Base-by-base conservation (phyloP, 169 alveolate species). In the Eimeria praecox region DNA sequence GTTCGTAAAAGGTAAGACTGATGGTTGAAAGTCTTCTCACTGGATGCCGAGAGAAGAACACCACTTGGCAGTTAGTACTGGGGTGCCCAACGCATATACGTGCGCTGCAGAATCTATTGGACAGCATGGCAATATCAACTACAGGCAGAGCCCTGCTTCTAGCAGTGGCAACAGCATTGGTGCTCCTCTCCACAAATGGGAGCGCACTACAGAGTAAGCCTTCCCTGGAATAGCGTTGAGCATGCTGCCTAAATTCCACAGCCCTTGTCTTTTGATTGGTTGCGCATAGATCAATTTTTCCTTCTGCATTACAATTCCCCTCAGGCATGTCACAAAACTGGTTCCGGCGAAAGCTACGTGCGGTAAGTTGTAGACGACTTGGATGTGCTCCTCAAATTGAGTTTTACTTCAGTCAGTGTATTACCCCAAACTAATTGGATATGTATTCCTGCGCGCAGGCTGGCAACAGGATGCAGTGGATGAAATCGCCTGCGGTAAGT, bases 181-280 rank as follows among this genome's bases (percentile, higher is more conserved):
- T 64, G 69, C 49, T 42, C 83, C 52, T 42, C n/a, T 62, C 64
- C 35, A 59, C 66, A 40, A 18, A 42, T 10, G 44, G 44, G 12
- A 62, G 69, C 69, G 42, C 94, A 14, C 42, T 87, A 40, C 94
- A 87, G 9, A 87, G 94, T 87, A 75, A 64, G 94, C 52, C 54
- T n/a, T 0, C 35, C 27, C 9, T 16, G 12, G 27, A 30, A 10
- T 16, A 59, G 40, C 82, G 38, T 46, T 40, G 42, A 16, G 12
- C 83, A 38, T 0, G 30, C 1, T 73, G 49, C 33, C 83, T 16
- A 0, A 30, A 27, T 27, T 6, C 40, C 92, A 18, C 9, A 2
- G 14, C 3, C 40, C 24, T 1, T n/a, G 33, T 62, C 27, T 40
- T 3, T 3, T 2, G 5, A 9, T 27, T 35, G 30, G 44, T 22